Percentiles rank a stretch among this genome's conserved stretches.
These are phyloP conservation scores for Curvularia verruculosa DNA, from an alignment of 2,329 filamentous ascomycete species.

Conservation along the genomic window DNA sequence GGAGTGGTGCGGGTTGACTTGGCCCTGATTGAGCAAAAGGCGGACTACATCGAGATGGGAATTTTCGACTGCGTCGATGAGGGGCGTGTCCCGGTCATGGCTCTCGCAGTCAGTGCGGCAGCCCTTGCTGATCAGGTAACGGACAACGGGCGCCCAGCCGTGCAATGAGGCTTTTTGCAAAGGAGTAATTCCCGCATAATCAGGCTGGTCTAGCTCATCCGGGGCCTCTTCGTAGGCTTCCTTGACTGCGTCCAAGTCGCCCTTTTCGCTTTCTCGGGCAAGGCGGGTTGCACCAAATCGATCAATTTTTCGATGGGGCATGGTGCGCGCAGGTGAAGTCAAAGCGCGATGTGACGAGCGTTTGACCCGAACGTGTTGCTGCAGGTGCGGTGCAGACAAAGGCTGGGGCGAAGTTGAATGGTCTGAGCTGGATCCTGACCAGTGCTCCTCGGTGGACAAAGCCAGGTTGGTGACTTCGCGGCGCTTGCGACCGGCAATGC, in stretches of 20 bases:
- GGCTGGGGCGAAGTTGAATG: slow-evolving; percentile 46
- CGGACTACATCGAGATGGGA: slow-evolving; percentile 88
- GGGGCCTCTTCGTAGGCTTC: slow-evolving; percentile 77
- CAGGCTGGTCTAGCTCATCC: slow-evolving; percentile 85
- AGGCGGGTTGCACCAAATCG: slow-evolving; percentile 90
- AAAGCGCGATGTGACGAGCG: slow-evolving; percentile 67
- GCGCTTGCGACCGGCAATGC: slow-evolving; percentile 41
- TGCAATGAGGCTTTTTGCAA: slow-evolving; percentile 91
- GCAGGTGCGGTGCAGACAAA: slow-evolving; percentile 33
- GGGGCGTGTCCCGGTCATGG: slow-evolving; percentile 80
- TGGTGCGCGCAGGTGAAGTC: slow-evolving; percentile 59
- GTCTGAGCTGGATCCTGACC: slow-evolving; percentile 47
- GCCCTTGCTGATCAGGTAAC: slow-evolving; percentile 81
- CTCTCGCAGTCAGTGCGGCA: slow-evolving; percentile 83
- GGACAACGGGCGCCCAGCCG: slow-evolving; percentile 84
- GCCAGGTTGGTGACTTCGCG: slow-evolving; percentile 42
- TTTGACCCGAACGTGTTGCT: slow-evolving; percentile 59
- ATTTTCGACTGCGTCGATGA: slow-evolving; percentile 96
- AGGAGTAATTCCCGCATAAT: slow-evolving; percentile 96
- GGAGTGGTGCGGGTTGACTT: slow-evolving; percentile 84
- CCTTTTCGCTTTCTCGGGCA: slow-evolving; percentile 86
- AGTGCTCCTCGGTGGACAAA: slow-evolving; percentile 40
- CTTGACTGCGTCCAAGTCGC: slow-evolving; percentile 80
- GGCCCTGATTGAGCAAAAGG: slow-evolving; percentile 78
- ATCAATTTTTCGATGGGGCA: slow-evolving; percentile 83